A percentile compares a stretch with the other conserved stretches of the same genome.
Evolutionary conservation across 768 basidiomycete species (phyloP).

Genomic region (Lyophyllum atratum): DNA sequence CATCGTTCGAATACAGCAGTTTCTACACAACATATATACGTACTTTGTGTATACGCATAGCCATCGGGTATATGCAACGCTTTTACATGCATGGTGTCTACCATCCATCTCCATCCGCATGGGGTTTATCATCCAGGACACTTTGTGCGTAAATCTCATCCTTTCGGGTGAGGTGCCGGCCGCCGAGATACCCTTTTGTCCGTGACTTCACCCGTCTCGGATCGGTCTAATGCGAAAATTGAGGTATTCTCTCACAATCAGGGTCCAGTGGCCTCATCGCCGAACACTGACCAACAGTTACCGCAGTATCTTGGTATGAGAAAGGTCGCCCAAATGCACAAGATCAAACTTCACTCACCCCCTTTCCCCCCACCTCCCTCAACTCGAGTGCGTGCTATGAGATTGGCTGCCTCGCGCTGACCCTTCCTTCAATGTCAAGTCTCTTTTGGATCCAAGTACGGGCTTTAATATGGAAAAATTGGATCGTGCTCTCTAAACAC

Average conservation of each 20-base stretch:
- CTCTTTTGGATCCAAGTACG: slow-evolving; percentile 64
- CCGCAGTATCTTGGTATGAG: neutral
- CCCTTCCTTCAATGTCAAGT: slow-evolving; percentile 23
- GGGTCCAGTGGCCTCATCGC: too few relatives aligned
- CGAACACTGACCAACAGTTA: neutral
- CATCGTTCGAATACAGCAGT: too few relatives aligned
- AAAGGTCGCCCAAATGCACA: neutral
- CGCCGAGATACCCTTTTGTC: neutral
- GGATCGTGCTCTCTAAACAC: slow-evolving; percentile 70
- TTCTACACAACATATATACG: too few relatives aligned
- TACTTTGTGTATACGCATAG: too few relatives aligned
- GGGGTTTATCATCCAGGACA: neutral
- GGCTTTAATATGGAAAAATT: slow-evolving; percentile 71
- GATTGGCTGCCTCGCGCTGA: neutral
- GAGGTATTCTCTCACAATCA: too few relatives aligned
- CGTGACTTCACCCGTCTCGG: neutral
- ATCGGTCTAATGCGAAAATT: neutral
- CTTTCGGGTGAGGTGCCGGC: too few relatives aligned
- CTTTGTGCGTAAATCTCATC: too few relatives aligned
- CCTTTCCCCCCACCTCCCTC: neutral
- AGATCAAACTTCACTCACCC: neutral
- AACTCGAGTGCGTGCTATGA: neutral
- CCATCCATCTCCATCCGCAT: neutral
- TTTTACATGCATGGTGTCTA: too few relatives aligned
- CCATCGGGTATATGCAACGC: too few relatives aligned